Evolutionary conservation across 2,329 filamentous ascomycete genomes (phyloP), one percentile per base, ranked within the genome.

Genomic region (Phyllosticta citrichinensis): DNA sequence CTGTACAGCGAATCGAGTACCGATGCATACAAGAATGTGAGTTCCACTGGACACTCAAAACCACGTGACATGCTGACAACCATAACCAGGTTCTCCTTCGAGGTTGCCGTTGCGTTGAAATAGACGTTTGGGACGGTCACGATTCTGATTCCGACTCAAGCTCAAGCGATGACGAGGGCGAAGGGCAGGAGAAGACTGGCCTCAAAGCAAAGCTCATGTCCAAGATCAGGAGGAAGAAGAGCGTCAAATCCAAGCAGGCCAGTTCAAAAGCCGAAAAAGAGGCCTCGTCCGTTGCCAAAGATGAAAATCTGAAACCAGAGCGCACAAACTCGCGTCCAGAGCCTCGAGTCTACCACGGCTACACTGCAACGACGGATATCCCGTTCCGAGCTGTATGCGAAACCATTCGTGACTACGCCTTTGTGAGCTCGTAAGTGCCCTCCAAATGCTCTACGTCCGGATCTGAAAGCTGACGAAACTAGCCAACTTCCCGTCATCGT

Each of bases 121-220:
- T 97, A 60, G 93, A 97, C 69, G 91, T 97, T 2, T 96, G 92
- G 89, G 89, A 97, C 72, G 89, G 91, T 12, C 79, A 82, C 52
- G 75, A 75, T 9, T 76, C 72, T 35, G 71, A 68, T 61, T 75
- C 74, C 2, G 75, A 74, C 59, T 74, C 72, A 2, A 59, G 57
- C 33, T 53, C 33, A n/a, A 52, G 51, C n/a, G 56, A 51, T 5
- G 60, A 57, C 1, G 72, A 73, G 27, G 68, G 70, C 55, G 63
- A 60, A 51, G 71, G 59, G 63, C 64, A 20, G 64, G 66, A 17
- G 64, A 64, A 10, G 65, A 62, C 8, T 52, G 33, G 60, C 24
- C 11, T 62, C 20, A 62, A 62, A 22, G 22, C 50, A 9, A 35
- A 22, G 58, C 64, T 62, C 64, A 67, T 61, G 61, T 66, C 67